These are phyloP conservation scores for Amanita rimosa DNA, from an alignment of 768 basidiomycete genomes.

Conservation along the genomic window DNA sequence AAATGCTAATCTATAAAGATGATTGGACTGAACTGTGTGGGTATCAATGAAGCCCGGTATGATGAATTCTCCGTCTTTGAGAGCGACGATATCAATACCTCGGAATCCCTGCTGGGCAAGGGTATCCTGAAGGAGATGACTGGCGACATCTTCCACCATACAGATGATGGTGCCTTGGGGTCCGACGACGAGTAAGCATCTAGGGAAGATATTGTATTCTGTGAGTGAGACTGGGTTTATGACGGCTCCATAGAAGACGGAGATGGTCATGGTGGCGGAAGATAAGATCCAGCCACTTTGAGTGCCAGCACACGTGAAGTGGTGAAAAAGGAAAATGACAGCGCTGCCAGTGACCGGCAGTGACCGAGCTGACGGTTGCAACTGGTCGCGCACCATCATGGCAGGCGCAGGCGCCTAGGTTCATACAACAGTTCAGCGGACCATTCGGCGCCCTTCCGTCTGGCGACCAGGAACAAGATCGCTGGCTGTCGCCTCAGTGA, in stretches of 20 bases:
- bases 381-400: too few relatives aligned
- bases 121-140: constrained; percentile 33
- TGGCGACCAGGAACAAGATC: background rate
- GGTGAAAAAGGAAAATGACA: background rate
- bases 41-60: constrained; percentile 90
- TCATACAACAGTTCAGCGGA: background rate
- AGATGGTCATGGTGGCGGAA: constrained; percentile 3
- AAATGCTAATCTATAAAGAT: background rate
- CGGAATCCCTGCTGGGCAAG: constrained; percentile 39
- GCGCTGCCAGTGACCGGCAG: background rate
- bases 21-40: constrained; percentile 54
- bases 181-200: constrained; percentile 44
- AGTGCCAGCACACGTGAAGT: background rate
- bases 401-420: too few relatives aligned
- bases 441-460: background rate
- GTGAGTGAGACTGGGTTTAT: constrained; percentile 39
- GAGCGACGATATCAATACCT: constrained; percentile 28
- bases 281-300: too few relatives aligned
- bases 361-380: too few relatives aligned
- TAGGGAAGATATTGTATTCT: constrained; percentile 33
- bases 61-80: constrained; percentile 52
- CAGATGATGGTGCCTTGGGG: constrained; percentile 47
- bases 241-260: constrained; percentile 41
- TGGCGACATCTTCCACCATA: constrained; percentile 50
- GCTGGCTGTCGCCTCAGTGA: too few relatives aligned